phyloP scores from a whole-genome alignment of 257 asterid species.

The Striga asiatica region DNA sequence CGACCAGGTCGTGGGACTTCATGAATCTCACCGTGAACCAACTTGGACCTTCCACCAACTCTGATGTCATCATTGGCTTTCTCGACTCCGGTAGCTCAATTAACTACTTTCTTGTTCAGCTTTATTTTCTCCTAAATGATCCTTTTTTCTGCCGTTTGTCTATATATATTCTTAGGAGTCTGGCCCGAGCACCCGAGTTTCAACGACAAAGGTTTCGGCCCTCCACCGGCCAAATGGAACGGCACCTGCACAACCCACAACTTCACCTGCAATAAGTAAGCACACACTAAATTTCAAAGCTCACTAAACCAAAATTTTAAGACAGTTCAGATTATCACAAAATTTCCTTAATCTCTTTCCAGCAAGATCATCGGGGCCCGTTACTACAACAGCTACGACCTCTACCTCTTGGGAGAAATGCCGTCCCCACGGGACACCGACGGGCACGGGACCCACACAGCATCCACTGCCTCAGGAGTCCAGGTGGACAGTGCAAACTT shows the following conservation, averaged over 20 bases:
- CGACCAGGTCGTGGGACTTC: slow-evolving; percentile 54
- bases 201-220: slow-evolving; percentile 27
- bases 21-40: slow-evolving; percentile 21
- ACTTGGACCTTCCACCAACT: slow-evolving; percentile 17
- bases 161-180: slow-evolving; percentile 20
- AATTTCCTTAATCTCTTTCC: no score
- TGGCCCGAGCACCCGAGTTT: slow-evolving; percentile 71
- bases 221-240: slow-evolving; percentile 56
- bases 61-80: slow-evolving; percentile 34
- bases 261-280: slow-evolving; percentile 64
- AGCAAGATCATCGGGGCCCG: slow-evolving; percentile 43
- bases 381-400: slow-evolving; percentile 24
- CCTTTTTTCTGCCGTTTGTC: not conserved
- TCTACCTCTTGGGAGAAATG: slow-evolving; percentile 8
- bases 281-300: no score
- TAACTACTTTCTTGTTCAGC: not conserved
- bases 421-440: slow-evolving; percentile 44
- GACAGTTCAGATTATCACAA: no score
- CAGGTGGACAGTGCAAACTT: slow-evolving; percentile 38
- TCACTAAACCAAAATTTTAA: no score
- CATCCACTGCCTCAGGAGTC: slow-evolving; percentile 45
- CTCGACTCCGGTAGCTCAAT: slow-evolving; percentile 28
- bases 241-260: slow-evolving; percentile 36
- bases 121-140: not conserved
- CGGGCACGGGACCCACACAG: slow-evolving; percentile 66